phyloP scores from a whole-genome alignment of 208 protist species.

The Crithidia bombi region DNA sequence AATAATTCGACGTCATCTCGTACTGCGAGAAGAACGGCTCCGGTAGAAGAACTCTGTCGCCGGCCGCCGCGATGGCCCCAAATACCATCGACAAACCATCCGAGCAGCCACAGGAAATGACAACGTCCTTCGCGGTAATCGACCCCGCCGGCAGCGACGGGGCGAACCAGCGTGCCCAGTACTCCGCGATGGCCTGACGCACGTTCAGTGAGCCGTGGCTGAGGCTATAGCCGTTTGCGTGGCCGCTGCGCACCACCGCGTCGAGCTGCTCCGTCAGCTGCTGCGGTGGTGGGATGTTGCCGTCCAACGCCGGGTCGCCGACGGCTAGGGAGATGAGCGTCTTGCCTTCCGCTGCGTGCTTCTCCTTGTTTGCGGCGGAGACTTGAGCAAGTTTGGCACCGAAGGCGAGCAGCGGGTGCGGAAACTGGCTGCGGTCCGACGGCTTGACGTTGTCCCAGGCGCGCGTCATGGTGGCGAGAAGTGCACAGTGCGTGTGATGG shows the following conservation, averaged over 20 bases:
- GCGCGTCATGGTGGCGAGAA: conserved; percentile 15
- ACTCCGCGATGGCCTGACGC: conserved; percentile 67
- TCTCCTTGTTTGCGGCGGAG: conserved; percentile 18
- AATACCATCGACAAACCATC: conserved; percentile 91
- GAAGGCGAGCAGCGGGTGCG: conserved; percentile 38
- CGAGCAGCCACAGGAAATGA: conserved; percentile 84
- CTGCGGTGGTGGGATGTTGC: conserved; percentile 64
- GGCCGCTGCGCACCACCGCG: conserved; percentile 40
- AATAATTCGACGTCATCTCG: conserved; percentile 73
- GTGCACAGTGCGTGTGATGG: no score
- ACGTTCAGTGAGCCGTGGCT: conserved; percentile 54
- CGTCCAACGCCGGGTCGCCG: conserved; percentile 73
- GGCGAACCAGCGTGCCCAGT: conserved; percentile 42
- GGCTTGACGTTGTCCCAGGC: conserved; percentile 86
- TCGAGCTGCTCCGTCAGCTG: conserved; percentile 50
- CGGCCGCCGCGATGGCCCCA: conserved; percentile 64
- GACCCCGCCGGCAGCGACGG: conserved; percentile 20
- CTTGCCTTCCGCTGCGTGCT: conserved; percentile 38
- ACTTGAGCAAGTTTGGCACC: conserved; percentile 28
- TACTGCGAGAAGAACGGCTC: conserved; percentile 95
- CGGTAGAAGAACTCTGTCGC: conserved; percentile 93
- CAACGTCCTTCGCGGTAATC: conserved; percentile 55
- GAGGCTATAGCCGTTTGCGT: conserved; percentile 75
- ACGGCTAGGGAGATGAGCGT: conserved; percentile 53
- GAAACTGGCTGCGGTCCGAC: conserved; percentile 30